Evolutionary conservation across 768 basidiomycete genomes (phyloP).

Genomic region (Pisolithus orientalis): DNA sequence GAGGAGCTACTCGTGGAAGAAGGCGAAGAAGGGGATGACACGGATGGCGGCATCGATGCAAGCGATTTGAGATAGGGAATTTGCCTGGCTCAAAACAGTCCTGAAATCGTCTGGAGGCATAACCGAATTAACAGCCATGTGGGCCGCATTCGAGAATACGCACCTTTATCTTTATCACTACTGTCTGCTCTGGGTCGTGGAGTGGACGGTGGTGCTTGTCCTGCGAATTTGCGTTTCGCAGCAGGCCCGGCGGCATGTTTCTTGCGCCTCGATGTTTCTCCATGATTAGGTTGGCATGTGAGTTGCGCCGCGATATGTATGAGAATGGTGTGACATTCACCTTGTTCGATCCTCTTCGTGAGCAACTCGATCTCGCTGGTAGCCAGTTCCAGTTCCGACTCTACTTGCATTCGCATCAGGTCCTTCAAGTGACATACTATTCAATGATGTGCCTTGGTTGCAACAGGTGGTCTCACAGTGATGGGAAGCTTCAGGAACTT

Average conservation of each 20-base stretch:
- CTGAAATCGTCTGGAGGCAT: slow-evolving; percentile 58
- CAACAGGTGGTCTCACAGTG: slow-evolving; percentile 33
- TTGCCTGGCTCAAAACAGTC: slow-evolving; percentile 62
- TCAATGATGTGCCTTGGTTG: slow-evolving; percentile 7
- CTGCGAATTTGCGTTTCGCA: slow-evolving; percentile 28
- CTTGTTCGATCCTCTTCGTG: slow-evolving; percentile 42
- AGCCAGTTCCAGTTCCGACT: slow-evolving; percentile 72
- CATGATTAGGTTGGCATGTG: neutral
- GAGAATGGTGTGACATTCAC: slow-evolving; percentile 19
- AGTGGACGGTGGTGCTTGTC: slow-evolving; percentile 24
- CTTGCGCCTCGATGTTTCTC: slow-evolving; percentile 27
- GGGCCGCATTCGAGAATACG: neutral
- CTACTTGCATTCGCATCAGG: slow-evolving; percentile 62
- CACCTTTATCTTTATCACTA: slow-evolving; percentile 33
- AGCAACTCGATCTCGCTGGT: slow-evolving; percentile 67
- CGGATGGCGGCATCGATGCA: slow-evolving; percentile 35
- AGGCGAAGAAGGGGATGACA: slow-evolving; percentile 30
- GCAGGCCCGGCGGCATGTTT: slow-evolving; percentile 19
- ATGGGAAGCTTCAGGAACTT: slow-evolving; percentile 71
- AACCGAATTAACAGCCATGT: slow-evolving; percentile 8
- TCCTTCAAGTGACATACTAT: slow-evolving; percentile 33
- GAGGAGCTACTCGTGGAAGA: slow-evolving; percentile 33
- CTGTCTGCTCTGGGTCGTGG: slow-evolving; percentile 26
- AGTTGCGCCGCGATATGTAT: neutral
- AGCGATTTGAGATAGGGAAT: slow-evolving; percentile 51